Percentiles rank a stretch among this genome's conserved stretches.
These are phyloP conservation scores for Crassisporium funariophilum DNA, from an alignment of 768 basidiomycete genomes.

Conservation along the genomic window DNA sequence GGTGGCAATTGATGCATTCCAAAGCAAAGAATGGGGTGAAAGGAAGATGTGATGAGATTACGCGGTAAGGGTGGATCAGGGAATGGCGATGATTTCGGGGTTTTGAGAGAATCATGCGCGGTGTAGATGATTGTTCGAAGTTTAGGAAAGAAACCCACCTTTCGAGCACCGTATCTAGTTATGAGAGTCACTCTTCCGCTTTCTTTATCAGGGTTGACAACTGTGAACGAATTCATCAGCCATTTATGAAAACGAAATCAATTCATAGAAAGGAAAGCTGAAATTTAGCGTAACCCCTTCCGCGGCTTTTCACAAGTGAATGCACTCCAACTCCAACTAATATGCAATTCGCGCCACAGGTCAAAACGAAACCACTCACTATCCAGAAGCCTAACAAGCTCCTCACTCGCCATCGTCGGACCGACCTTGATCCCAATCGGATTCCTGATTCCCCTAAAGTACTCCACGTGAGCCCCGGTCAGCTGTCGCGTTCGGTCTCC, in stretches of 20 bases:
- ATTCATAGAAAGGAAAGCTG: too few relatives aligned
- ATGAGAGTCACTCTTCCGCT: conserved; percentile 86
- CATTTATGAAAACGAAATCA: too few relatives aligned
- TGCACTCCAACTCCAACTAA: background rate
- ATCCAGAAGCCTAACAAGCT: conserved; percentile 75
- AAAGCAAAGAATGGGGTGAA: background rate
- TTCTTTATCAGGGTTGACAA: conserved; percentile 87
- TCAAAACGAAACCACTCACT: conserved; percentile 46
- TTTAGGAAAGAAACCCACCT: conserved; percentile 46
- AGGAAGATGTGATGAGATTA: background rate
- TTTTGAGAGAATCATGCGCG: background rate
- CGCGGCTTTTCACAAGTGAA: too few relatives aligned
- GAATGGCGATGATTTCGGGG: conserved; percentile 13
- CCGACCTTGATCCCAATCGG: conserved; percentile 97
- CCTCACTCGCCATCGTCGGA: conserved; percentile 78
- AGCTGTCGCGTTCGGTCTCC: conserved; percentile 95
- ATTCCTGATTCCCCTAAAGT: conserved; percentile 89
- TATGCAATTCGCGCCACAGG: background rate
- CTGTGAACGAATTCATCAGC: conserved; percentile 39
- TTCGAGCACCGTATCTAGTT: conserved; percentile 88
- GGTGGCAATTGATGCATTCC: too few relatives aligned
- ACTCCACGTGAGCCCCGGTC: conserved; percentile 92
- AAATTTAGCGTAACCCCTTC: too few relatives aligned
- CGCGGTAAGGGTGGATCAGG: background rate
- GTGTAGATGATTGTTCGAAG: background rate